Conservation (phyloP, 2,329 filamentous ascomycete genomes). For the Coniochaeta sp. region DNA sequence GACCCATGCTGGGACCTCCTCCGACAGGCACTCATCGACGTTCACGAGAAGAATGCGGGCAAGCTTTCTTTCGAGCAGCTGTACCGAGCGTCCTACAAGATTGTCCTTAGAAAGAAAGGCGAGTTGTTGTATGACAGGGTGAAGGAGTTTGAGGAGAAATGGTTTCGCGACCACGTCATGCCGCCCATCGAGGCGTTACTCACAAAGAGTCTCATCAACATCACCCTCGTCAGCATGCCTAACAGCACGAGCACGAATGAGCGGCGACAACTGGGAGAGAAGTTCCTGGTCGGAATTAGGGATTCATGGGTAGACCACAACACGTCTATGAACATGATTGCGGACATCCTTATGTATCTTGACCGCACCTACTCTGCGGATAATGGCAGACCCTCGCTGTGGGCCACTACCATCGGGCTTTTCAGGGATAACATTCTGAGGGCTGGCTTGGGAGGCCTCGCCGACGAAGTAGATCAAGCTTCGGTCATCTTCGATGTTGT, state of each 20-base stretch:
- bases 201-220: slow-evolving; percentile 55
- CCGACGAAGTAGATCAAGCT: slow-evolving; percentile 22
- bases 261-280: slow-evolving; percentile 71
- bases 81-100: slow-evolving; percentile 89
- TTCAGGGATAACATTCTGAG: slow-evolving; percentile 82
- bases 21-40: slow-evolving; percentile 70
- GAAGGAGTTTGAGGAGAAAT: slow-evolving; percentile 70
- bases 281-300: slow-evolving; percentile 69
- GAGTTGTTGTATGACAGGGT: slow-evolving; percentile 74
- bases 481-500: slow-evolving; percentile 63
- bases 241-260: slow-evolving; percentile 64
- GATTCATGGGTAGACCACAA: slow-evolving; percentile 84
- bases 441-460: slow-evolving; percentile 39
- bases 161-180: slow-evolving; percentile 70
- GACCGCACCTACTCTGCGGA: slow-evolving; percentile 78
- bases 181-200: slow-evolving; percentile 64
- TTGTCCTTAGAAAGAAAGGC: slow-evolving; percentile 83
- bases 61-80: slow-evolving; percentile 89
- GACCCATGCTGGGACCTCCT: slow-evolving; percentile 78
- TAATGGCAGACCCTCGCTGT: slow-evolving; percentile 65
- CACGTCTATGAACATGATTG: slow-evolving; percentile 91
- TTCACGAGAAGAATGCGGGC: slow-evolving; percentile 88
- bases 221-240: slow-evolving; percentile 47
- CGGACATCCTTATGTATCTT: slow-evolving; percentile 96
- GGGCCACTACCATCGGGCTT: slow-evolving; percentile 73